Base-by-base conservation (phyloP, 2,329 filamentous ascomycete genomes). In the Drechmeria coniospora region DNA sequence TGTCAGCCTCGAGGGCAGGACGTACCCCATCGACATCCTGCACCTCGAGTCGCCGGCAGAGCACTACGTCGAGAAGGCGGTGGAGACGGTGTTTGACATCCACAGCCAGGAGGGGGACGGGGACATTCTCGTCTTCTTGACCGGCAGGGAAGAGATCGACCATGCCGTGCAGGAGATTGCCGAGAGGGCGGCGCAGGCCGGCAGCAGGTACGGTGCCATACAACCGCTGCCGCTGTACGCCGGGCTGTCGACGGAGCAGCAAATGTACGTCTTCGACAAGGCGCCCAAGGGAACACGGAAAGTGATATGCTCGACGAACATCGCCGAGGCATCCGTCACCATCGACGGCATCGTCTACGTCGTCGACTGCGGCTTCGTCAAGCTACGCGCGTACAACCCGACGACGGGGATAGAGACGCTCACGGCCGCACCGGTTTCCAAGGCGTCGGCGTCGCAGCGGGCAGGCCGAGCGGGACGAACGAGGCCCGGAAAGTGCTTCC, bases 251-350 rank as follows among this genome's bases (percentile, higher is more conserved):
- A 83, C 79, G 7, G 86, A 94, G 37, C 76, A 94, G 44, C 90
- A 95, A 47, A 87, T 93, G 73, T 86, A 86, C 38, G 79, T 95
- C 22, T 95, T 95, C 47, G 83, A 93, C 42, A 74, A 79, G 29
- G 61, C 84, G 2, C 74, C 81, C 0, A 74, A 81, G 34, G 77
- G 86, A 33, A 86, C 76, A 2, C 70, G 90, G 23, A 95, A 95
- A 47, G 79, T 94, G 21, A 80, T 98, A 20, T 76, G 94, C 38
- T 79, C 82, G 4, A 95, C 90, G 32, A 95, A 95, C 47, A 94
- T 95, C 37, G 84, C 90, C 9, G 90, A 98, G 58, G 87, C 90
- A 4, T 93, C 83, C 2, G 79, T 98, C 23, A 95, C 90, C 11
- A 92, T 95, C 31, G 77, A 90, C 29, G 84, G 83, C 3, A 86